Evolutionary conservation across 2,329 filamentous ascomycete genomes (phyloP).

Genomic region (Karstenula rhodostoma): DNA sequence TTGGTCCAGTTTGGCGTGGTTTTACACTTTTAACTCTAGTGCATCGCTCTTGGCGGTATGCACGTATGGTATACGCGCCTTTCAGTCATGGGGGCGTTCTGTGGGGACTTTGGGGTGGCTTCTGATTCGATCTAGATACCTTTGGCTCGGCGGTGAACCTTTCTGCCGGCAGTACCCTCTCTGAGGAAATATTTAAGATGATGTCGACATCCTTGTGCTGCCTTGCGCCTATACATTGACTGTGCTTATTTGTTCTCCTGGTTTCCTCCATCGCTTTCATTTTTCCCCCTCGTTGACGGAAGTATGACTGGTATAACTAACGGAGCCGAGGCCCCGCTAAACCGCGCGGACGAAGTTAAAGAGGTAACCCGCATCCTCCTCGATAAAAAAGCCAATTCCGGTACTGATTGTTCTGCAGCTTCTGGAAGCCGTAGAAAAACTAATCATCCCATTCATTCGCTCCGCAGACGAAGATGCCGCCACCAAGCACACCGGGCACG

Average conservation of each 20-base stretch:
- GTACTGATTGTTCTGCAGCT: conserved; percentile 60
- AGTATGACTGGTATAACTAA: conserved; percentile 13
- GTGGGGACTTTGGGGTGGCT: conserved; percentile 18
- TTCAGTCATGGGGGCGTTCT: conserved; percentile 11
- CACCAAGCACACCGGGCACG: conserved; percentile 62
- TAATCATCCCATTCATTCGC: conserved; percentile 75
- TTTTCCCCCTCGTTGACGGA: neutral
- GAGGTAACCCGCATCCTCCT: conserved; percentile 36
- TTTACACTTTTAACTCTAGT: conserved; percentile 17
- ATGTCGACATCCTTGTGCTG: conserved; percentile 21
- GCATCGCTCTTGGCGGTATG: conserved; percentile 22
- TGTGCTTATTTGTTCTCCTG: too few relatives aligned
- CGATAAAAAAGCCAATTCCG: conserved; percentile 8
- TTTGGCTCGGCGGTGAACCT: conserved; percentile 31
- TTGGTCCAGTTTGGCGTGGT: conserved; percentile 2
- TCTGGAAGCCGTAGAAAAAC: conserved; percentile 67
- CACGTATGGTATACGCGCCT: too few relatives aligned
- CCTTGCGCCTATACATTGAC: neutral
- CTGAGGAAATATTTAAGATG: conserved; percentile 16
- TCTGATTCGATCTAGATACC: conserved; percentile 43
- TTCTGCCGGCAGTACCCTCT: conserved; percentile 25
- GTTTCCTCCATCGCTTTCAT: neutral
- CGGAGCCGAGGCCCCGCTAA: conserved; percentile 31
- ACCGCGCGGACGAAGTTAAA: conserved; percentile 49
- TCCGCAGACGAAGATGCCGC: conserved; percentile 72